Evolutionary conservation across 1,284 basidiomycete genomes (phyloP), one percentile per base, ranked within the genome.

Genomic region (Ceratobasidium sp.): DNA sequence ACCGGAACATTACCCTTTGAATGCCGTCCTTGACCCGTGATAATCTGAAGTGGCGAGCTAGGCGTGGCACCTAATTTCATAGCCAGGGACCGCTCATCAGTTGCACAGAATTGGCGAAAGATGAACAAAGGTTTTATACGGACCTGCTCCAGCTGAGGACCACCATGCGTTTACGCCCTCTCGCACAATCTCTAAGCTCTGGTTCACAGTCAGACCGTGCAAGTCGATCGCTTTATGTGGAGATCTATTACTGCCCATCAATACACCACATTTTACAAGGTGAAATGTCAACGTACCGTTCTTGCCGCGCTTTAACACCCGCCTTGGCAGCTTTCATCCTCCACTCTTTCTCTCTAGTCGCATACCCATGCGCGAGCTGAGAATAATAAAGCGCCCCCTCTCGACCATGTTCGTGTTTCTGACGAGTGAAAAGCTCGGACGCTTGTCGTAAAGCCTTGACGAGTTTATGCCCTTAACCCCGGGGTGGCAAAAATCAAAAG

Each of bases 131-230:
- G 5, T 15, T 52, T 26, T 17, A 26, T 23, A 67, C 64, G 6
- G n/a, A 76, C 78, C 65, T n/a, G 71, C 65, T 17, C 71, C 66
- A 33, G 78, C 73, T 10, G 78, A 78, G 7, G 65, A 69, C 66
- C 74, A 78, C 78, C 78, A 78, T 2, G 71, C 52, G 44, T 78
- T 78, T 17, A 78, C 71, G 15, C 71, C 64, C 50, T 78, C 78
- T 33, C 68, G 68, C 12, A 76, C 78, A 52, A 78, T 66, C 52
- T 78, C 71, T 38, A 78, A 26, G 5, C 71, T 61, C 56, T 78
- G 71, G 23, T 76, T 52, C 2, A 78, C 73, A 3, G 78, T 78
- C 13, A 78, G 50, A 6, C 78, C 78, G 44, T 78, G 78, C 26
- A 78, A 44, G 54, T 78, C 78, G 28, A 78, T 76, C 13, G 78